phyloP scores from a whole-genome alignment of 129 eudicot genomes.

The Tanacetum coccineum region DNA sequence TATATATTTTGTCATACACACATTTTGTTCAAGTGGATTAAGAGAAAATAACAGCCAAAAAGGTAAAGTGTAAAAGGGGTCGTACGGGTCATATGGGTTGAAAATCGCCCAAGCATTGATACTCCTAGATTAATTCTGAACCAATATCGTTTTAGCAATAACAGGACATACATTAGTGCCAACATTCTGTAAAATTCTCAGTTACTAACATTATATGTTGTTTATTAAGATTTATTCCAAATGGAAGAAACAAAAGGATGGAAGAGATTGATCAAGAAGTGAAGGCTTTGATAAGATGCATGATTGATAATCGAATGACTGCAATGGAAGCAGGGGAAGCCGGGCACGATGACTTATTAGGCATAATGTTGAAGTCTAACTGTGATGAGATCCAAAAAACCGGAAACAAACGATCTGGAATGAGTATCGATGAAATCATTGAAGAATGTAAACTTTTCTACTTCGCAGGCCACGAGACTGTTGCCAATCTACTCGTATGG shows the following conservation, averaged over 20 bases:
- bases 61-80: no score
- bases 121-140: no score
- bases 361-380: slow-evolving; percentile 35
- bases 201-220: background rate
- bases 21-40: no score
- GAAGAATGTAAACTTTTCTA: slow-evolving; percentile 35
- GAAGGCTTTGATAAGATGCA: slow-evolving; percentile 17
- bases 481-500: slow-evolving; percentile 27
- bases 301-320: slow-evolving; percentile 29
- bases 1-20: no score
- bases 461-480: slow-evolving; percentile 30
- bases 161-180: background rate
- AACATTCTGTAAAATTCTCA: background rate
- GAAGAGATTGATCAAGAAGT: slow-evolving; percentile 29
- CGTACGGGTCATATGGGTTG: no score
- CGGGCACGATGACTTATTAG: slow-evolving; percentile 33
- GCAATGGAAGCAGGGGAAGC: slow-evolving; percentile 33
- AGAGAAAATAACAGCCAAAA: no score
- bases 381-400: slow-evolving; percentile 19
- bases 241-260: slow-evolving; percentile 30
- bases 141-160: no score
- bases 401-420: slow-evolving; percentile 21
- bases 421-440: slow-evolving; percentile 27
- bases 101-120: no score
- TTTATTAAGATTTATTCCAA: slow-evolving; percentile 38